These are phyloP conservation scores for Colletotrichum cordylinicola DNA, from an alignment of 2,329 filamentous ascomycete genomes.

Conservation along the genomic window DNA sequence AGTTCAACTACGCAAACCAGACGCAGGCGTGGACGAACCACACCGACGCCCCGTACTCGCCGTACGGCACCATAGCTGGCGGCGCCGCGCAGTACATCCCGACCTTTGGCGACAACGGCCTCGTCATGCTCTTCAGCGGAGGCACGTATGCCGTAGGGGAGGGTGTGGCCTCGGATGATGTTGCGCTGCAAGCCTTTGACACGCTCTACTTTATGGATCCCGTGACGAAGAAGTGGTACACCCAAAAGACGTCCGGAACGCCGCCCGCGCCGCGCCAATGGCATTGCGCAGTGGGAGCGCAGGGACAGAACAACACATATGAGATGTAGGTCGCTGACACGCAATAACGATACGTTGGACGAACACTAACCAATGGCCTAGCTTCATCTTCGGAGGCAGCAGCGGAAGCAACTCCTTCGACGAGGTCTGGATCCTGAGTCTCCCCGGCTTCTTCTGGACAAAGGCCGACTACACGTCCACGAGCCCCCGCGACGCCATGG, in stretches of 20 bases:
- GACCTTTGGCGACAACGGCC: conserved; percentile 15
- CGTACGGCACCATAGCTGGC: conserved; percentile 2
- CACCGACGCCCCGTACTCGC: conserved; percentile 7
- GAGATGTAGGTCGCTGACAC: conserved; percentile 19
- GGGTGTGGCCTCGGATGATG: neutral
- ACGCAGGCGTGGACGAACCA: conserved; percentile 15
- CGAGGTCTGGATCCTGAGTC: conserved; percentile 21
- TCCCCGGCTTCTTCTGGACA: conserved; percentile 24
- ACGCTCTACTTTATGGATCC: conserved; percentile 22
- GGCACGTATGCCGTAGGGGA: neutral
- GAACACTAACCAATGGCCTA: neutral
- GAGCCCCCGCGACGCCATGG: conserved; percentile 5
- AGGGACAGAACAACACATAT: conserved; percentile 17
- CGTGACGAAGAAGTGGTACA: conserved; percentile 18
- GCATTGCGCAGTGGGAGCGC: conserved; percentile 17
- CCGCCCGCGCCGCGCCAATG: conserved; percentile 10
- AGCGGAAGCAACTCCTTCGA: conserved; percentile 1
- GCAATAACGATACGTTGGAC: no score
- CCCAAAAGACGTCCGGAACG: conserved; percentile 18
- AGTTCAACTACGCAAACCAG: conserved; percentile 17
- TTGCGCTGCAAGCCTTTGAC: conserved; percentile 13
- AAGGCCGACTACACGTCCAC: conserved; percentile 13
- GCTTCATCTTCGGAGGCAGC: conserved; percentile 23
- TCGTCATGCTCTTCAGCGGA: conserved; percentile 20
- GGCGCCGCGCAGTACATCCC: conserved; percentile 18